phyloP scores from a whole-genome alignment of 1,284 basidiomycete species.

The Rhodotorula sp. region DNA sequence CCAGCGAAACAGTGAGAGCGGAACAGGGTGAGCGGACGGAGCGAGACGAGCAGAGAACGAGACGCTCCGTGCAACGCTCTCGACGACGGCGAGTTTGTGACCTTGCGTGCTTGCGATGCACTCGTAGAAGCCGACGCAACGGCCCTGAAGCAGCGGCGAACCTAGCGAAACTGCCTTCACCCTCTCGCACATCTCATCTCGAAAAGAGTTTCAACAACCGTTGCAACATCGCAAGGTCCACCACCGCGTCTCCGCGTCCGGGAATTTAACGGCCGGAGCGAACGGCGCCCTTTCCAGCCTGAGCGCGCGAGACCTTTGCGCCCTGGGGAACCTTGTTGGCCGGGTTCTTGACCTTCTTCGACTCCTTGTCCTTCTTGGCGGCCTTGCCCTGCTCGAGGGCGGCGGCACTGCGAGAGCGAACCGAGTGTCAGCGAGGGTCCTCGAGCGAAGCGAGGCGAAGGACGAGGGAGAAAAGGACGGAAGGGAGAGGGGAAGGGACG shows the following conservation, averaged over 20 bases:
- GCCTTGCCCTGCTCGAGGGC: constrained; percentile 44
- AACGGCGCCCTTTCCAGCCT: constrained; percentile 5
- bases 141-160: no score
- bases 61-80: neutral
- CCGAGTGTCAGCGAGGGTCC: neutral
- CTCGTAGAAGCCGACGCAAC: no score
- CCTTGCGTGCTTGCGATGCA: neutral
- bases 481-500: constrained; percentile 43
- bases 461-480: neutral
- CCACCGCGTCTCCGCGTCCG: no score
- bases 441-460: neutral
- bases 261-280: neutral
- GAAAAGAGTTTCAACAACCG: neutral
- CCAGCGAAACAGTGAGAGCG: no score
- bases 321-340: constrained; percentile 22
- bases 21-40: no score
- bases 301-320: constrained; percentile 6
- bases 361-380: constrained; percentile 42
- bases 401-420: constrained; percentile 31
- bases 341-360: constrained; percentile 32
- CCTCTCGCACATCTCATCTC: no score
- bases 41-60: no score
- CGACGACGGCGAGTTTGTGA: neutral
- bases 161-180: no score
- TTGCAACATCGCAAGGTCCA: neutral